These are phyloP conservation scores for Vishniacozyma victoriae DNA, from an alignment of 768 basidiomycete species.

Conservation along the genomic window DNA sequence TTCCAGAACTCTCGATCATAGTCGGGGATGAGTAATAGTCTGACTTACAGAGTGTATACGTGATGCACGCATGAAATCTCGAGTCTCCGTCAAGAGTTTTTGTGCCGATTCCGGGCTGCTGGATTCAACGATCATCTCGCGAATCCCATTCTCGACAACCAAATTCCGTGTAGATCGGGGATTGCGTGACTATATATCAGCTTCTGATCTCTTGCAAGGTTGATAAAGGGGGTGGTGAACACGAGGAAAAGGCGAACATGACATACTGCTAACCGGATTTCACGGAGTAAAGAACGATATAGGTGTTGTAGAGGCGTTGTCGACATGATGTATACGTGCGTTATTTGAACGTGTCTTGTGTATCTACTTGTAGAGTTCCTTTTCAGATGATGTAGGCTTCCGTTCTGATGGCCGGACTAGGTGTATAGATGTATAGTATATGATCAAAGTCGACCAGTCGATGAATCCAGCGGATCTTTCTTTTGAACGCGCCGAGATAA, in stretches of 20 bases:
- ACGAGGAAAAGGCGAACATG: not conserved
- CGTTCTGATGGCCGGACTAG: too few species aligned
- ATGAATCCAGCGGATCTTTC: too few species aligned
- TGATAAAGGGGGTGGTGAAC: not conserved
- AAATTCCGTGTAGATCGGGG: slow-evolving; percentile 22
- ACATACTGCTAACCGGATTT: slow-evolving; percentile 12
- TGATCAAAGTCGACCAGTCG: too few species aligned
- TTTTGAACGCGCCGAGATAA: too few species aligned
- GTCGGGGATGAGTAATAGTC: not conserved
- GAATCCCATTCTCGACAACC: slow-evolving; percentile 12
- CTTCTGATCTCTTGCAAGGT: too few species aligned
- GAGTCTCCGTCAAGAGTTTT: slow-evolving; percentile 33
- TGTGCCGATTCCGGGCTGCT: slow-evolving; percentile 3
- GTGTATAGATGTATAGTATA: too few species aligned
- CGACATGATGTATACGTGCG: slow-evolving; percentile 5
- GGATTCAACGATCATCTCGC: slow-evolving; percentile 14
- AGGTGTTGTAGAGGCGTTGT: slow-evolving; percentile 8
- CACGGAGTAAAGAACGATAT: slow-evolving; percentile 13
- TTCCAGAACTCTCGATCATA: not conserved
- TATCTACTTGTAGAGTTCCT: not conserved
- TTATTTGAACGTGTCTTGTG: not conserved
- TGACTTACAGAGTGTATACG: slow-evolving; percentile 65
- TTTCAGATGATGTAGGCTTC: not conserved
- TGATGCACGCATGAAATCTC: slow-evolving; percentile 63
- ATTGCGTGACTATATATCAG: slow-evolving; percentile 30